Conservation (phyloP, 345 rosid species). For the Arabidopsis suecica region DNA sequence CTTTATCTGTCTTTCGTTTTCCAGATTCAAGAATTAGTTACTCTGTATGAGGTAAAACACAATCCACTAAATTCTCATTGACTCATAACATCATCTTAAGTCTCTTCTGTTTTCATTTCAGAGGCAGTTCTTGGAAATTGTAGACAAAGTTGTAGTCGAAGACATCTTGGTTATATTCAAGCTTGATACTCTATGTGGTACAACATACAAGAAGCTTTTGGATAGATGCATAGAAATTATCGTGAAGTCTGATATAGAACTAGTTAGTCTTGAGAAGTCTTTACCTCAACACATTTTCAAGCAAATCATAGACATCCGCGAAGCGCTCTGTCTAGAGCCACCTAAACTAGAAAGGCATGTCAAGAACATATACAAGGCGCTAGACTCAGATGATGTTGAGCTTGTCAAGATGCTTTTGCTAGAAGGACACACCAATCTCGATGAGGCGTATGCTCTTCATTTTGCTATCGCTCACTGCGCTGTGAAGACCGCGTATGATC, state of each 20-base stretch:
- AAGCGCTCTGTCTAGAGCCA: constrained; percentile 47
- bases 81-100: not conserved
- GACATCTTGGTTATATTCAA: constrained; percentile 68
- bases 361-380: constrained; percentile 69
- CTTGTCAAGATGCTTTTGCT: constrained; percentile 75
- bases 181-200: constrained; percentile 61
- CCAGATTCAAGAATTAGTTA: constrained; percentile 62
- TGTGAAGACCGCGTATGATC: constrained; percentile 73
- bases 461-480: constrained; percentile 84
- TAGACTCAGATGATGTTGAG: constrained; percentile 89
- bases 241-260: constrained; percentile 67
- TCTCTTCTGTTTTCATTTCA: constrained; percentile 44
- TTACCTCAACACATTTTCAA: constrained; percentile 59
- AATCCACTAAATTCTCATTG: not conserved
- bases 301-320: constrained; percentile 54
- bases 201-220: constrained; percentile 57
- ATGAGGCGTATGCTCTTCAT: constrained; percentile 75
- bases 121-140: constrained; percentile 65
- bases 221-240: constrained; percentile 57
- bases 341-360: constrained; percentile 61
- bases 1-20: constrained; percentile 75
- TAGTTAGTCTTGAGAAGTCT: constrained; percentile 64
- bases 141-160: constrained; percentile 64
- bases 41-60: constrained; percentile 68
- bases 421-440: constrained; percentile 72